Conservation (phyloP, 176 grass and related monocot genomes). For the Typha latifolia region DNA sequence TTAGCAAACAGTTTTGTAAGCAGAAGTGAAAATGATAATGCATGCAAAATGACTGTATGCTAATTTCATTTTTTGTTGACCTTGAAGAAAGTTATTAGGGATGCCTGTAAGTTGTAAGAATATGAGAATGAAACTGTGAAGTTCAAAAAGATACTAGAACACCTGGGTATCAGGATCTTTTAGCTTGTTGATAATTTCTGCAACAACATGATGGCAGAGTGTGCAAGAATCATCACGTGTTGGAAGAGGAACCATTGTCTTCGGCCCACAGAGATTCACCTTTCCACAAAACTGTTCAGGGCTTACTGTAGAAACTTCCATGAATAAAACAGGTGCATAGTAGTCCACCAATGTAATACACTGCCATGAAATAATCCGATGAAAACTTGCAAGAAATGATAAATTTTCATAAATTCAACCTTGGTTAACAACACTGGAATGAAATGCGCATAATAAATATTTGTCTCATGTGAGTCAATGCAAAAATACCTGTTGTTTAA, state of each 20-base stretch:
- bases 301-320: conserved; percentile 38
- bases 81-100: too few relatives aligned
- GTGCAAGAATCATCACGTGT: conserved; percentile 20
- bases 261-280: conserved; percentile 51
- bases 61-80: too few relatives aligned
- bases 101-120: too few relatives aligned
- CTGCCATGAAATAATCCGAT: conserved; percentile 17
- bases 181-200: conserved; percentile 38
- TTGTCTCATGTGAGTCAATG: neutral
- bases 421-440: too few relatives aligned
- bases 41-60: too few relatives aligned
- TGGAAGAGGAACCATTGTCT: conserved; percentile 8
- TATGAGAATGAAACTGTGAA: neutral
- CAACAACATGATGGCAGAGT: conserved; percentile 39
- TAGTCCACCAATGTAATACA: conserved; percentile 78
- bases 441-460: too few relatives aligned
- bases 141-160: neutral
- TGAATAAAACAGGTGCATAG: conserved; percentile 50
- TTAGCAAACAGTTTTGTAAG: too few relatives aligned
- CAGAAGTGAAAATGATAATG: too few relatives aligned
- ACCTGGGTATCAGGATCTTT: conserved; percentile 50
- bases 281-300: conserved; percentile 53
- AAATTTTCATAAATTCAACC: too few relatives aligned
- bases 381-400: too few relatives aligned
- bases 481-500: conserved; percentile 49